Evolutionary conservation across 2,329 filamentous ascomycete species (phyloP), one percentile per base, ranked within the genome.

Genomic region (Helotiales sp.): DNA sequence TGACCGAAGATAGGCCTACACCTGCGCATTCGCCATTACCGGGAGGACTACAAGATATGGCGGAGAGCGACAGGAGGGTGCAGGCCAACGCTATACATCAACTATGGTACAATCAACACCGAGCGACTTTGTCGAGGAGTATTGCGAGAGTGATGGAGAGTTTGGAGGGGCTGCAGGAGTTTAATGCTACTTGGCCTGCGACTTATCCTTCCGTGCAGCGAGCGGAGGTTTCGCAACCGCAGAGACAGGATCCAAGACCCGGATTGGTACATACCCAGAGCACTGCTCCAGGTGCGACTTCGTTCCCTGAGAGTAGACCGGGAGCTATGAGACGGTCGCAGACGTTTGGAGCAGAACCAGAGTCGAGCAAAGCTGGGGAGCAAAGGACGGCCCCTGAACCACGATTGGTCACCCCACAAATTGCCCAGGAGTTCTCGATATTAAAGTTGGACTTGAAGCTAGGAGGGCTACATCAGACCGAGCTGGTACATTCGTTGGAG

Each of bases 371-470:
- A 60, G 76, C 82, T 19, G 86, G 84, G n/a, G 84, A 90, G 66
- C 79, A 77, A 55, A 85, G 86, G 61, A 71, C 79, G 33, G 72
- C 76, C 3, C 73, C 82, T 9, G 92, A 96, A 70, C 93, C 93
- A 13, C 82, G 95, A 63, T 80, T 99, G 24, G 88, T 98, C 60
- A 91, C 91, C 1, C 91, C 92, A 29, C 91, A 98, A 73, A 92
- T 98, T 62, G 91, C 93, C 2, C 91, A 96, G 64, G 93, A 99
- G 69, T 97, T 98, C 67, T 98, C 93, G 0, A 88, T 99, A 30
- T 76, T 99, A 63, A 99, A 98, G 76, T 79, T 99, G 61, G 95
- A 99, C 72, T 77, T 99, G 57, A 96, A 97, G 75, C 82, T 99
- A 55, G 93, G 93, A 30, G 81, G 89, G 5, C 73, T 96, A 50